Conservation (phyloP, 495 filamentous ascomycete species). For the Rusavskia elegans region DNA sequence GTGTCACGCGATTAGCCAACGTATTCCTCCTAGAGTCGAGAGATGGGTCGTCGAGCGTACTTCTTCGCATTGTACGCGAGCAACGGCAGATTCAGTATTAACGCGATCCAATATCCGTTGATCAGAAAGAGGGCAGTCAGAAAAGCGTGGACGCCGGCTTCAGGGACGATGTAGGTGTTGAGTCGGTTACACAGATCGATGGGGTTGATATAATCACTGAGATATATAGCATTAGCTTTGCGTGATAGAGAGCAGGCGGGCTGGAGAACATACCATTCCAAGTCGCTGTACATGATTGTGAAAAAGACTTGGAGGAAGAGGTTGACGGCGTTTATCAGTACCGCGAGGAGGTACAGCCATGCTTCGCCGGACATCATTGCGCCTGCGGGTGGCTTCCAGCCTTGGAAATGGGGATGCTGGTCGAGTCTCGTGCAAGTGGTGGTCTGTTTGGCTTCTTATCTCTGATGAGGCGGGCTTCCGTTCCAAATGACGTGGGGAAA, state of each 20-base stretch:
- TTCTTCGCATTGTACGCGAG: slow-evolving; percentile 94
- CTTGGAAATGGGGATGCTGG: background rate
- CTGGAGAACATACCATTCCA: slow-evolving; percentile 68
- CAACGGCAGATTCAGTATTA: slow-evolving; percentile 83
- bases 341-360: slow-evolving; percentile 96
- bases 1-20: background rate
- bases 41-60: slow-evolving; percentile 30
- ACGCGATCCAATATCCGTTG: slow-evolving; percentile 96
- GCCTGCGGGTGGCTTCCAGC: background rate
- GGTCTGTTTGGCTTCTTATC: background rate
- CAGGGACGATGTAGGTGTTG: slow-evolving; percentile 98
- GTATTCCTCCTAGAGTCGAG: no score
- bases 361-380: slow-evolving; percentile 85
- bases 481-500: background rate
- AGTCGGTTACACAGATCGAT: slow-evolving; percentile 99
- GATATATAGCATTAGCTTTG: slow-evolving; percentile 4
- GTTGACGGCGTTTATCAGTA: slow-evolving; percentile 99
- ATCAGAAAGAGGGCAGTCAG: slow-evolving; percentile 89
- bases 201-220: slow-evolving; percentile 98
- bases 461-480: background rate
- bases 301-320: slow-evolving; percentile 99
- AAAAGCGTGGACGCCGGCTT: slow-evolving; percentile 93
- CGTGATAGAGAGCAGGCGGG: background rate
- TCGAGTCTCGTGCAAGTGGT: background rate
- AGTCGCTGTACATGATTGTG: slow-evolving; percentile 99